These are phyloP conservation scores for Physcomitrellopsis africana DNA, from an alignment of 225 moss, liverwort and hornwort species.

Conservation along the genomic window DNA sequence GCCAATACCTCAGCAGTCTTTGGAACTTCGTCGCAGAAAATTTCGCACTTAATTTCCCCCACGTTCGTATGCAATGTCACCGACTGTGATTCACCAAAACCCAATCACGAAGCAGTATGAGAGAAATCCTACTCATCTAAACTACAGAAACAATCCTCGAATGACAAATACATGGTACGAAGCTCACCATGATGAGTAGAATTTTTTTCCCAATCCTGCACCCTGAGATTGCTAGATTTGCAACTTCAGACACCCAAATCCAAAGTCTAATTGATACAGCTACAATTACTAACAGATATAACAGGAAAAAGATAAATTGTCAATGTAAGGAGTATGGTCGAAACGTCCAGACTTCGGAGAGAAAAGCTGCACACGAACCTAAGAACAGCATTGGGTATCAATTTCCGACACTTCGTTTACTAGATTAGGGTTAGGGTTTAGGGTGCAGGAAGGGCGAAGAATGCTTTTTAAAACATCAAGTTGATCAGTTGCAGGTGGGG, in stretches of 20 bases:
- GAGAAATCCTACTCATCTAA: background rate
- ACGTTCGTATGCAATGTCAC: conserved; percentile 96
- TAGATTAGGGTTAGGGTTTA: conserved; percentile 46
- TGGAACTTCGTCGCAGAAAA: conserved; percentile 95
- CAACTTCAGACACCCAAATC: background rate
- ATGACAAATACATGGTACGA: conserved; percentile 3
- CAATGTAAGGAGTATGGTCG: background rate
- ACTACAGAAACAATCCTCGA: background rate
- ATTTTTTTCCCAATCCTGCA: conserved; percentile 9
- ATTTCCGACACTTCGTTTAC: background rate
- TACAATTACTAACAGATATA: background rate
- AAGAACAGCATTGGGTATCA: background rate
- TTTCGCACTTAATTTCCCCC: conserved; percentile 96
- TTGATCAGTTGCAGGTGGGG: background rate
- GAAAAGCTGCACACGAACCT: background rate
- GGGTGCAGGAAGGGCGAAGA: background rate
- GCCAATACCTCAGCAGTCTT: conserved; percentile 84
- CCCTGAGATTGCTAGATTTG: background rate
- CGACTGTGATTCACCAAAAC: conserved; percentile 56
- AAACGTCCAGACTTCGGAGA: too few species aligned
- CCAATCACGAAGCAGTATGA: conserved; percentile 9
- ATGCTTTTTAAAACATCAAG: background rate
- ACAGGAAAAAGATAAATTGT: background rate
- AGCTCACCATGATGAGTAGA: conserved; percentile 40
- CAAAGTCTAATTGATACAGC: background rate